Evolutionary conservation across 2,329 filamentous ascomycete species (phyloP).

Genomic region (Aspergillus neoniger): DNA sequence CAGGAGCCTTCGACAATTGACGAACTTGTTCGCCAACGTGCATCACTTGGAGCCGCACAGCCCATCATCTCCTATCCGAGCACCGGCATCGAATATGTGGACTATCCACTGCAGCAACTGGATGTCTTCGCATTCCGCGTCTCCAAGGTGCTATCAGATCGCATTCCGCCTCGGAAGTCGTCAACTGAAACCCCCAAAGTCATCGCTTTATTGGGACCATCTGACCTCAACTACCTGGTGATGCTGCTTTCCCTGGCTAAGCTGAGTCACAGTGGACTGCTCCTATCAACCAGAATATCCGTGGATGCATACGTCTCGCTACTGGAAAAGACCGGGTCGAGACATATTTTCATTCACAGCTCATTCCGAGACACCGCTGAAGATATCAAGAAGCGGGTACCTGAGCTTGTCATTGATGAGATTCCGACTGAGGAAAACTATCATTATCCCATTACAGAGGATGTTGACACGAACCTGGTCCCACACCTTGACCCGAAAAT

Average conservation of each 20-base stretch:
- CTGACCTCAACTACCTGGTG: conserved; percentile 58
- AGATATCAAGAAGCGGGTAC: conserved; percentile 25
- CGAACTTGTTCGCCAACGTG: conserved; percentile 42
- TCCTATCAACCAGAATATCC: conserved; percentile 58
- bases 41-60: conserved; percentile 35
- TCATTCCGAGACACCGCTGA: conserved; percentile 27
- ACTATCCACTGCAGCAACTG: conserved; percentile 51
- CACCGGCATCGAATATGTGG: conserved; percentile 47
- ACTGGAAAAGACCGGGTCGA: conserved; percentile 46
- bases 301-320: conserved; percentile 53
- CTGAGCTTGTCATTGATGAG: conserved; percentile 29
- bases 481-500: conserved; percentile 27
- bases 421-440: conserved; percentile 27
- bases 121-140: conserved; percentile 39
- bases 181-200: conserved; percentile 37
- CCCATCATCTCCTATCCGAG: conserved; percentile 50
- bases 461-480: conserved; percentile 25
- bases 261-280: conserved; percentile 57
- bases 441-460: conserved; percentile 19
- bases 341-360: conserved; percentile 34
- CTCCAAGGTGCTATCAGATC: conserved; percentile 31
- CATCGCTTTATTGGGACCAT: conserved; percentile 55
- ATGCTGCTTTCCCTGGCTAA: conserved; percentile 57
- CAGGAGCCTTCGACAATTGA: conserved; percentile 38
- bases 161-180: conserved; percentile 24